phyloP scores from a whole-genome alignment of 2,329 filamentous ascomycete genomes.

The Cytospora mali region DNA sequence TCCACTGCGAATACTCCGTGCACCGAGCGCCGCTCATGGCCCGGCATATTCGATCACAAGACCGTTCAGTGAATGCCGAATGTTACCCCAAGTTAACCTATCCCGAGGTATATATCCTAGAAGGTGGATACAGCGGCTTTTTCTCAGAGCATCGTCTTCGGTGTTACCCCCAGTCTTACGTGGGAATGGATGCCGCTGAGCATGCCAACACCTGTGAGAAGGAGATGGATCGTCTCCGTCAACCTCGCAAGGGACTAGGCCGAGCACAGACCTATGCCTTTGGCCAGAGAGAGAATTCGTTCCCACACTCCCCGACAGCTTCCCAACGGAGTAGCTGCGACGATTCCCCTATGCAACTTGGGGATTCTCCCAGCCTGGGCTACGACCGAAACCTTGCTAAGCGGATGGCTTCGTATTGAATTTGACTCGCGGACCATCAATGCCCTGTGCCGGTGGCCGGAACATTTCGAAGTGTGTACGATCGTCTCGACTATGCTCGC shows the following conservation, averaged over 20 bases:
- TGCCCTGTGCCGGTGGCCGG: constrained; percentile 11
- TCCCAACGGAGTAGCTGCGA: constrained; percentile 47
- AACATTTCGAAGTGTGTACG: not conserved
- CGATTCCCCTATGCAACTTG: constrained; percentile 48
- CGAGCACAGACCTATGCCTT: constrained; percentile 95
- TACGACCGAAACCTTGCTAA: constrained; percentile 57
- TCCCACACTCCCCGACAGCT: constrained; percentile 63
- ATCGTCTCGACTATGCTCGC: constrained; percentile 12
- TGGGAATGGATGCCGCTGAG: constrained; percentile 92
- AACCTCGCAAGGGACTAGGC: constrained; percentile 77
- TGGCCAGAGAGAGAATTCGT: constrained; percentile 66
- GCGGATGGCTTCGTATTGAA: constrained; percentile 67
- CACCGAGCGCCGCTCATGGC: constrained; percentile 97
- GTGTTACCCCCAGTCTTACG: constrained; percentile 93
- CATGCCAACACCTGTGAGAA: constrained; percentile 93
- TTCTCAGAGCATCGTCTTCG: constrained; percentile 76
- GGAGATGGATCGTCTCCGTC: constrained; percentile 90
- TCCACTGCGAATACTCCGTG: constrained; percentile 98
- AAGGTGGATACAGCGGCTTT: constrained; percentile 95
- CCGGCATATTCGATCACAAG: constrained; percentile 85
- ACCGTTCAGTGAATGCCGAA: constrained; percentile 83
- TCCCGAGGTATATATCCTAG: constrained; percentile 94
- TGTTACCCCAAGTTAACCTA: constrained; percentile 89
- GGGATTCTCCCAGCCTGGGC: constrained; percentile 46
- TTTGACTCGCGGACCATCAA: constrained; percentile 4